Evolutionary conservation across 2,329 filamentous ascomycete genomes (phyloP).

Genomic region (Aspergillus tubingensis): DNA sequence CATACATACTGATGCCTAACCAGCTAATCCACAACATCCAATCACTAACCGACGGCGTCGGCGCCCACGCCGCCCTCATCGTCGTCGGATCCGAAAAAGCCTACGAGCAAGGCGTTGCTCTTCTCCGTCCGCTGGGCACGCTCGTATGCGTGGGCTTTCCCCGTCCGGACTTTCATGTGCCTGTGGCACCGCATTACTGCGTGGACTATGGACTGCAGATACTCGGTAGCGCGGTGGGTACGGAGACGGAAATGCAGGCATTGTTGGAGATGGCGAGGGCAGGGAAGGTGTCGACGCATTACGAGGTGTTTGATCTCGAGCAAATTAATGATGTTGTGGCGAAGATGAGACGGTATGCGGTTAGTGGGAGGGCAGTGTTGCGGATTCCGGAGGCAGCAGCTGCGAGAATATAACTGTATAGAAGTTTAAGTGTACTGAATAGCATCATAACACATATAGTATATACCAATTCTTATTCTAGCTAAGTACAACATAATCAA

Average conservation of each 20-base stretch:
- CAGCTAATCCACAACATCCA: slow-evolving; percentile 10
- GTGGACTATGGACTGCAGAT: slow-evolving; percentile 36
- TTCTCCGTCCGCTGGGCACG: slow-evolving; percentile 41
- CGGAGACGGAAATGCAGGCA: slow-evolving; percentile 42
- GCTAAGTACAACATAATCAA: not conserved
- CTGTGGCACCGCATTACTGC: slow-evolving; percentile 44
- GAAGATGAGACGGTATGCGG: slow-evolving; percentile 25
- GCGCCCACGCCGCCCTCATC: slow-evolving; percentile 44
- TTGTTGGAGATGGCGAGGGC: slow-evolving; percentile 38
- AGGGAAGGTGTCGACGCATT: slow-evolving; percentile 32
- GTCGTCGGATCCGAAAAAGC: slow-evolving; percentile 41
- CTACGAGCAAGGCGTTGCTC: slow-evolving; percentile 38
- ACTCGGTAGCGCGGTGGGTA: slow-evolving; percentile 43
- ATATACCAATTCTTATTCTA: not conserved
- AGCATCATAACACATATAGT: too few species aligned
- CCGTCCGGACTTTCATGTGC: slow-evolving; percentile 40
- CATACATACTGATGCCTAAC: not conserved
- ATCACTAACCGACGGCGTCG: slow-evolving; percentile 37
- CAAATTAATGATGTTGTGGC: slow-evolving; percentile 27
- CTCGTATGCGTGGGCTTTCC: slow-evolving; percentile 46
- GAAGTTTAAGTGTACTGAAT: too few species aligned
- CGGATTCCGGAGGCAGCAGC: slow-evolving; percentile 28
- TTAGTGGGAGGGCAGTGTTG: slow-evolving; percentile 30
- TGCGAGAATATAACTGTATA: not conserved
- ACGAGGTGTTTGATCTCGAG: slow-evolving; percentile 28